phyloP scores from a whole-genome alignment of 345 rosid genomes.

The Chamaenerion angustifolium region DNA sequence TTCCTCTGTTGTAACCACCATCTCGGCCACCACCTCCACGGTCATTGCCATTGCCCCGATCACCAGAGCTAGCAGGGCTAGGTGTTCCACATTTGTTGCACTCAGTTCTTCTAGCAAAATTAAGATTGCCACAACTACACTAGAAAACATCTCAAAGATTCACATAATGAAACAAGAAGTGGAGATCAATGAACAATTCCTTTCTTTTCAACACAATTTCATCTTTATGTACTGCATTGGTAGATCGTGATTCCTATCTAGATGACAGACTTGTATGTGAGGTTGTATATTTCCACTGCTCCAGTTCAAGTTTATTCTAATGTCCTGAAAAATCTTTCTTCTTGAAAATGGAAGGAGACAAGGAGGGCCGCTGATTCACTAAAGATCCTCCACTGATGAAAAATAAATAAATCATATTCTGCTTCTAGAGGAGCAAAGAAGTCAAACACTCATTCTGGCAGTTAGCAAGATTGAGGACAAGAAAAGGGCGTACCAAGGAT shows the following conservation, averaged over 20 bases:
- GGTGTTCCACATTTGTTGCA: constrained; percentile 96
- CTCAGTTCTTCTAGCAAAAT: constrained; percentile 86
- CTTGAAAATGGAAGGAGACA: too few species aligned
- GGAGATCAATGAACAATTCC: too few species aligned
- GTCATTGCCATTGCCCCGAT: constrained; percentile 22
- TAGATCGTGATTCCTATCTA: too few species aligned
- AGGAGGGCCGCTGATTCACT: too few species aligned
- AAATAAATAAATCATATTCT: too few species aligned
- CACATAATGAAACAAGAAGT: background rate
- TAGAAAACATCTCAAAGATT: constrained; percentile 17
- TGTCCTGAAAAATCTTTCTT: too few species aligned
- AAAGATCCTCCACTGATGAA: too few species aligned
- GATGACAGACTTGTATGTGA: too few species aligned
- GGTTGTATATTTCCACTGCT: too few species aligned
- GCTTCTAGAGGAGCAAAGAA: background rate
- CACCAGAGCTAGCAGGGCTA: constrained; percentile 47
- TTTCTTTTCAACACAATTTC: too few species aligned
- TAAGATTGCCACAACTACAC: constrained; percentile 90
- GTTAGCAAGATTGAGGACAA: constrained; percentile 4
- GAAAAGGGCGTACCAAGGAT: constrained; percentile 40
- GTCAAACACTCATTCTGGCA: background rate
- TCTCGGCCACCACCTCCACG: constrained; percentile 27
- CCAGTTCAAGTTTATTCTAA: too few species aligned
- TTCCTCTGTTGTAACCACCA: constrained; percentile 15
- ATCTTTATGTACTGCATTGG: too few species aligned